Evolutionary conservation across 139 green algal genomes (phyloP).

Genomic region (Closterium sp.): DNA sequence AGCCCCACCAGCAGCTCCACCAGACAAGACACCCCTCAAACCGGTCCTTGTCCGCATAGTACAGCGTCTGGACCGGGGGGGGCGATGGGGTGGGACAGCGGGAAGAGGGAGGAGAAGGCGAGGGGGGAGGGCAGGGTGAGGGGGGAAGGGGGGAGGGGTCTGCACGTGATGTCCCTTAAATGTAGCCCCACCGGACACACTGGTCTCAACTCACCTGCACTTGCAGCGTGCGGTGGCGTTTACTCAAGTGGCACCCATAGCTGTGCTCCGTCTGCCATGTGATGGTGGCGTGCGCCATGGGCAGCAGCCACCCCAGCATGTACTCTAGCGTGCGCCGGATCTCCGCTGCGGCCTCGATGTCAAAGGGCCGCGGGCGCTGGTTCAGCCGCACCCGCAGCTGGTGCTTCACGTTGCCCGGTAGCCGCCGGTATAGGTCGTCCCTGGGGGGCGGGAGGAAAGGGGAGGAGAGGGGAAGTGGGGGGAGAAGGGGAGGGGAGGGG

Average conservation of each 20-base stretch:
- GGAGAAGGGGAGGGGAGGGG: neutral
- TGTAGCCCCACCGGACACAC: no score
- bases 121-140: no score
- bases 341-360: conserved; percentile 2
- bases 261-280: neutral
- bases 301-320: conserved; percentile 5
- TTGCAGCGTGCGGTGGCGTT: conserved; percentile 2
- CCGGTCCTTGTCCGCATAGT: neutral
- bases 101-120: no score
- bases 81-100: no score
- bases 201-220: neutral
- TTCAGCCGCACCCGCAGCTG: neutral
- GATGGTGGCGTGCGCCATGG: neutral
- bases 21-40: neutral
- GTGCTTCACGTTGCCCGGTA: neutral
- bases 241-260: neutral
- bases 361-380: neutral
- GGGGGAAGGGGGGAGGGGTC: no score
- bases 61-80: conserved; percentile 15
- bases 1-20: conserved; percentile 7
- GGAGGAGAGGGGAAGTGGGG: neutral
- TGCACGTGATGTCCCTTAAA: no score
- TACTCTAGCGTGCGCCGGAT: neutral
- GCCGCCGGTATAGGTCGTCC: neutral
- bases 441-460: neutral